These are phyloP conservation scores for Teunomyces lycoperdinae DNA, from an alignment of 805 yeast species.

Conservation along the genomic window DNA sequence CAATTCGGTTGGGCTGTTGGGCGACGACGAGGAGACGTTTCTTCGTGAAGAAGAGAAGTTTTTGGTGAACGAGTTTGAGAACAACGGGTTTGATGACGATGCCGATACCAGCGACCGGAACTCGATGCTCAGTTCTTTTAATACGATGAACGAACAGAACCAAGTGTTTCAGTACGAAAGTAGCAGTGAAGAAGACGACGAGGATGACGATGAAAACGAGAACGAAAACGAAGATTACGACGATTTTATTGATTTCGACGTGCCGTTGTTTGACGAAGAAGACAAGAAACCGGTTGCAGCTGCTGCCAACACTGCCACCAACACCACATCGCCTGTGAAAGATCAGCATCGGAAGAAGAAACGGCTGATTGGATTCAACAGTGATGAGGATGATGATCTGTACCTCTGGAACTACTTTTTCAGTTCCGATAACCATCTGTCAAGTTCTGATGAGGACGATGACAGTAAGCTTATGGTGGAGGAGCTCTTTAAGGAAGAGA, in stretches of 20 bases:
- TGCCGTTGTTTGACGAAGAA: constrained; percentile 24
- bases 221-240: constrained; percentile 41
- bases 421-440: constrained; percentile 37
- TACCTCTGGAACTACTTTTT: constrained; percentile 76
- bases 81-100: constrained; percentile 43
- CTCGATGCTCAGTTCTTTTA: constrained; percentile 18
- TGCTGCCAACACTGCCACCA: background rate
- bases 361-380: constrained; percentile 19
- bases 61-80: constrained; percentile 45
- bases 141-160: constrained; percentile 21
- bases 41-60: constrained; percentile 44
- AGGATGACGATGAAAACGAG: constrained; percentile 29
- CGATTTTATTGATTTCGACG: constrained; percentile 37
- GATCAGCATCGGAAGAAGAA: constrained; percentile 11
- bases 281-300: constrained; percentile 6
- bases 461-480: constrained; percentile 18
- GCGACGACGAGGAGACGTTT: constrained; percentile 36
- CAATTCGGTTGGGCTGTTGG: constrained; percentile 30
- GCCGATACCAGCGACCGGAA: constrained; percentile 16
- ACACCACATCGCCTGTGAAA: background rate
- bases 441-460: constrained; percentile 23
- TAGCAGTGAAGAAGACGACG: constrained; percentile 25
- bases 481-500: constrained; percentile 20
- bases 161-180: constrained; percentile 42
- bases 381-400: constrained; percentile 61